phyloP scores from a whole-genome alignment of 805 yeast species.

The Yarrowia sp. region DNA sequence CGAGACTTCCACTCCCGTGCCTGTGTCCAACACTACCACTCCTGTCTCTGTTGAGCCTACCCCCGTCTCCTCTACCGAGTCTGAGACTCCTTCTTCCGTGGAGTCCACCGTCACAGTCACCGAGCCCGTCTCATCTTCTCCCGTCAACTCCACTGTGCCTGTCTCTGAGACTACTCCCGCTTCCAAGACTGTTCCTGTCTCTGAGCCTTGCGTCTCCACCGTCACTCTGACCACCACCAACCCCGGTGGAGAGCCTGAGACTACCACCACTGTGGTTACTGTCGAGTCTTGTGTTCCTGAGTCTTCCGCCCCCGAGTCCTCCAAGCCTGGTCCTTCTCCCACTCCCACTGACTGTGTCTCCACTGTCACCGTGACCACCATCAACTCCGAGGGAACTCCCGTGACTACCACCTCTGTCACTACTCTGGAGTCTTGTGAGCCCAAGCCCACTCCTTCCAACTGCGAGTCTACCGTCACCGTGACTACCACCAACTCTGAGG shows the following conservation, averaged over 20 bases:
- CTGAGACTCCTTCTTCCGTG: not conserved
- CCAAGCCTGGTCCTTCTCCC: too few species aligned
- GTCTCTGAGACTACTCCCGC: not conserved
- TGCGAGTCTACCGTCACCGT: too few species aligned
- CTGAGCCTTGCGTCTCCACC: not conserved
- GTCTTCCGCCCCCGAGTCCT: not conserved
- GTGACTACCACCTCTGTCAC: too few species aligned
- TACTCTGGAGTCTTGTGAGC: not conserved
- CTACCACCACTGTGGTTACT: not conserved
- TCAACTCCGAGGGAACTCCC: too few species aligned
- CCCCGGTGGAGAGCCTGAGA: not conserved
- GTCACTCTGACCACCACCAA: not conserved
- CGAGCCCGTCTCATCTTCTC: not conserved
- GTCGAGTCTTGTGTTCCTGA: not conserved
- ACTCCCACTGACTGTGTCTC: too few species aligned
- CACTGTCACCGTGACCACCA: too few species aligned
- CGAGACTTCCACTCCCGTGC: not conserved
- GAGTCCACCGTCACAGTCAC: too few species aligned
- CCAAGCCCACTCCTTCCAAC: not conserved
- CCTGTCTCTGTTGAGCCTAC: not conserved
- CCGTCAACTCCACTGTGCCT: not conserved
- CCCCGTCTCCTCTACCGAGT: not conserved
- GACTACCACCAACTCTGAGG: too few species aligned
- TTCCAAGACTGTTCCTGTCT: not conserved
- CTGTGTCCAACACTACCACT: not conserved